These are phyloP conservation scores for Agaricales sp. DNA, from an alignment of 1,284 basidiomycete species.

Conservation along the genomic window DNA sequence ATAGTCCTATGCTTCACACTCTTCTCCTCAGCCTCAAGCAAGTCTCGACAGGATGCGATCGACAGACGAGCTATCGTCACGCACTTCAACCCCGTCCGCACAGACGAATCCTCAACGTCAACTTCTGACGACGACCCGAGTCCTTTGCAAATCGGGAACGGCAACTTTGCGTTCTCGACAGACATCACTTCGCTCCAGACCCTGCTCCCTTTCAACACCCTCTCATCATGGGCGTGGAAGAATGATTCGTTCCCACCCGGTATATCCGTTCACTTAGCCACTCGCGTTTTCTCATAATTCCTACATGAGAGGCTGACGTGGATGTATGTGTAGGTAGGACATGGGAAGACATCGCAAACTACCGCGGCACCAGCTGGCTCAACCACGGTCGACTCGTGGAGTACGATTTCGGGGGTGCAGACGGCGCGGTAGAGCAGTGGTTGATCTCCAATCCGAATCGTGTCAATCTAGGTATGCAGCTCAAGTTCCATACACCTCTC, in stretches of 20 bases:
- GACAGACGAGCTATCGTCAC: slow-evolving; percentile 34
- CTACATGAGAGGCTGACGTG: too few species aligned
- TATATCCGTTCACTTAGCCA: too few species aligned
- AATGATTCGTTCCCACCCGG: slow-evolving; percentile 48
- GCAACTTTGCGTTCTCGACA: slow-evolving; percentile 50
- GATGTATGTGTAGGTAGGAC: slow-evolving; percentile 29
- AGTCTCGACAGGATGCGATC: too few species aligned
- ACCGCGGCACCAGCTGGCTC: slow-evolving; percentile 37
- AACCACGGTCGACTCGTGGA: slow-evolving; percentile 39
- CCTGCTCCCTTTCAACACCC: slow-evolving; percentile 41
- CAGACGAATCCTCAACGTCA: slow-evolving; percentile 29
- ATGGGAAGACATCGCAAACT: slow-evolving; percentile 32
- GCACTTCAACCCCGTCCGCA: slow-evolving; percentile 41
- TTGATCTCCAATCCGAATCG: slow-evolving; percentile 35
- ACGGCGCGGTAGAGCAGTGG: slow-evolving; percentile 40
- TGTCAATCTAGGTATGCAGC: neutral
- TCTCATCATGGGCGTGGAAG: slow-evolving; percentile 56
- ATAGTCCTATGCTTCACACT: too few species aligned
- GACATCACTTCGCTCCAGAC: slow-evolving; percentile 51
- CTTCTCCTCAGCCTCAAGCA: too few species aligned
- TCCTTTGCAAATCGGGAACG: slow-evolving; percentile 55
- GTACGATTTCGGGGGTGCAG: slow-evolving; percentile 41
- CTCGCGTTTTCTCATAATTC: too few species aligned
- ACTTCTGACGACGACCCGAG: too few species aligned
- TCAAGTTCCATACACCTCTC: too few species aligned